Conservation (phyloP, 768 basidiomycete genomes). For the Kwoniella bestiolae region DNA sequence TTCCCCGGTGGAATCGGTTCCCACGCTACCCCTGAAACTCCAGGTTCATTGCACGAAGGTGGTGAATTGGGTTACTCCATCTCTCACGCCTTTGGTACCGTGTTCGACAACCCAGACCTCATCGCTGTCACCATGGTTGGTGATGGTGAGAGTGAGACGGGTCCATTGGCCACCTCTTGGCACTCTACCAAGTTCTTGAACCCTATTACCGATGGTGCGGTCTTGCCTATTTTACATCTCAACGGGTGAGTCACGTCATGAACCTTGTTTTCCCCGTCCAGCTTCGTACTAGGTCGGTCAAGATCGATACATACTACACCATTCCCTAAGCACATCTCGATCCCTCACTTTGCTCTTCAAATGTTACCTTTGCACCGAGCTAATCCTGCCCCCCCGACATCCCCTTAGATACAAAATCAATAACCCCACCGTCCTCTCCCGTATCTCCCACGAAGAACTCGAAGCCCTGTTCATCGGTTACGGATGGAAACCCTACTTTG, state of each 20-base stretch:
- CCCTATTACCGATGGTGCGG: conserved; percentile 84
- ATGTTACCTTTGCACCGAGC: background rate
- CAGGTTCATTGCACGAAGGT: conserved; percentile 88
- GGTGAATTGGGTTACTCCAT: conserved; percentile 88
- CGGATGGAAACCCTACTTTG: conserved; percentile 54
- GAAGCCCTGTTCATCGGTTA: conserved; percentile 49
- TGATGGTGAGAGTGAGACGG: conserved; percentile 69
- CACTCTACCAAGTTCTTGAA: conserved; percentile 88
- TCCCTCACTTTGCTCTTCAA: background rate
- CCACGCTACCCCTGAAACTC: conserved; percentile 73
- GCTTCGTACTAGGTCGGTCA: no score
- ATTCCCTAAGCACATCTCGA: no score
- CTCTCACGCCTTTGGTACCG: conserved; percentile 72
- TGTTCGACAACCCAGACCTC: conserved; percentile 87
- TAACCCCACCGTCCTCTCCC: conserved; percentile 54
- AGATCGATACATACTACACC: no score
- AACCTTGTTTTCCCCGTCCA: no score
- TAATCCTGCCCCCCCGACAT: background rate
- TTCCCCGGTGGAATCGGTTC: conserved; percentile 70
- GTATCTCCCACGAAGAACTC: conserved; percentile 51
- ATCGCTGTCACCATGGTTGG: conserved; percentile 79
- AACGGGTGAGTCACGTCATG: conserved; percentile 83
- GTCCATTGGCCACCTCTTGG: conserved; percentile 62
- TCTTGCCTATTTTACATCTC: conserved; percentile 82
- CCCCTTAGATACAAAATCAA: conserved; percentile 47